These are phyloP conservation scores for Botrytis tulipae DNA, from an alignment of 2,329 filamentous ascomycete genomes.

Conservation along the genomic window DNA sequence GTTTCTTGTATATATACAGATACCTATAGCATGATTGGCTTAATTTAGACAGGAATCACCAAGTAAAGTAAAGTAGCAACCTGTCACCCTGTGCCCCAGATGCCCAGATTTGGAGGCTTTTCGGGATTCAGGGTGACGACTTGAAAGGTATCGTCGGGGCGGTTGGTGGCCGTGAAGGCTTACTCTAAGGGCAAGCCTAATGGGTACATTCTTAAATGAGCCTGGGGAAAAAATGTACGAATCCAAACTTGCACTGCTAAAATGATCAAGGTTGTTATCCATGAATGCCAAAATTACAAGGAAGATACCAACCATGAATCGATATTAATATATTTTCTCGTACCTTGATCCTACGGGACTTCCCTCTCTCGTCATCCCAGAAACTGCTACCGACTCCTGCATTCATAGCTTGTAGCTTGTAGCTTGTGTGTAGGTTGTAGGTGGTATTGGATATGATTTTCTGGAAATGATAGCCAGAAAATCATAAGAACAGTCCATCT, in stretches of 20 bases:
- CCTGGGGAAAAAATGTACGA: not conserved
- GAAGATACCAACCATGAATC: not conserved
- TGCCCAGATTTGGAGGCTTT: not conserved
- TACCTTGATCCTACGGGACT: not conserved
- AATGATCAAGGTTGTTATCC: not conserved
- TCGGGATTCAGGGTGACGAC: not conserved
- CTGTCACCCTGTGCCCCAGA: not conserved
- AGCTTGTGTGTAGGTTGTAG: not conserved
- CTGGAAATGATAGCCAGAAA: not conserved
- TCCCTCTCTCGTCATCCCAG: not conserved
- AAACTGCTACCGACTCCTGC: not conserved
- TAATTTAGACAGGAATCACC: not conserved
- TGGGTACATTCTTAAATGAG: not conserved
- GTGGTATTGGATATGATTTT: not conserved
- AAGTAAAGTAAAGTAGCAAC: not conserved
- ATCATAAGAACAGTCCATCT: not conserved
- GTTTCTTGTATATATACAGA: not conserved
- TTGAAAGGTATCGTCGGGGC: not conserved
- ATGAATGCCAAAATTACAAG: not conserved
- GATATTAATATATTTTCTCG: not conserved
- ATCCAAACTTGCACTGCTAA: not conserved
- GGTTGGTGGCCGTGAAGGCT: not conserved
- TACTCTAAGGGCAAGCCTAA: not conserved
- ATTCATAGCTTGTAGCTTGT: not conserved
- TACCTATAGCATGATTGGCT: slow-evolving; percentile 1